A percentile compares a stretch with the other conserved stretches of the same genome.
These are phyloP conservation scores for Rostrohypoxylon terebratum DNA, from an alignment of 495 filamentous ascomycete genomes.

Conservation along the genomic window DNA sequence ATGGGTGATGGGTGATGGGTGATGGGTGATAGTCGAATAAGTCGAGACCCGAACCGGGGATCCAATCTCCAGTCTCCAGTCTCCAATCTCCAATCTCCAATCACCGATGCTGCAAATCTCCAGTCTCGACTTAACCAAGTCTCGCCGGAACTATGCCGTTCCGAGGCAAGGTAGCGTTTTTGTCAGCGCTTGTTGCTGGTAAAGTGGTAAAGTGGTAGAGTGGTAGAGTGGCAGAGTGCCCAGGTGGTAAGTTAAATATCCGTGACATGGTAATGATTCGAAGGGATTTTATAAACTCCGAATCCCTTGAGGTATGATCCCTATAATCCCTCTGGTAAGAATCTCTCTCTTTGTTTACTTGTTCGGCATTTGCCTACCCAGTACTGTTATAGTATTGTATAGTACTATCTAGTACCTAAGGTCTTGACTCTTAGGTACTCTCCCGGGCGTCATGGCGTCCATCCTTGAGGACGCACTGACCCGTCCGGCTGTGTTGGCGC, in stretches of 20 bases:
- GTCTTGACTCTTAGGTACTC: too few relatives aligned
- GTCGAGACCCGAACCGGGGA: background rate
- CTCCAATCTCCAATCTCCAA: background rate
- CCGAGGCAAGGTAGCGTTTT: background rate
- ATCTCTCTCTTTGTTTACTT: background rate
- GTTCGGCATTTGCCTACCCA: background rate
- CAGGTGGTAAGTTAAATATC: background rate
- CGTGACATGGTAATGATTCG: background rate
- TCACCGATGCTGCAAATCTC: too few relatives aligned
- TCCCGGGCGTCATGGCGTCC: background rate
- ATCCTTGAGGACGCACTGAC: conserved; percentile 15
- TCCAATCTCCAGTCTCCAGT: background rate
- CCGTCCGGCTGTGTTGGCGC: conserved; percentile 46
- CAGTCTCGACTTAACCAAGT: background rate
- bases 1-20: too few relatives aligned
- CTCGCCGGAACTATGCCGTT: background rate
- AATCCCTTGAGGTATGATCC: background rate
- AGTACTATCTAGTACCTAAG: background rate
- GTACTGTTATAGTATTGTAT: too few relatives aligned
- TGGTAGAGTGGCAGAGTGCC: background rate
- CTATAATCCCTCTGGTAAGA: background rate
- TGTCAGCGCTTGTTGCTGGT: background rate
- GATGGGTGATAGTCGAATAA: too few relatives aligned
- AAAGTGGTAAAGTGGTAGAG: background rate
- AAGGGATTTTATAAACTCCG: background rate